Conservation (phyloP, 2,329 filamentous ascomycete genomes). For the Escovopsis weberi region DNA sequence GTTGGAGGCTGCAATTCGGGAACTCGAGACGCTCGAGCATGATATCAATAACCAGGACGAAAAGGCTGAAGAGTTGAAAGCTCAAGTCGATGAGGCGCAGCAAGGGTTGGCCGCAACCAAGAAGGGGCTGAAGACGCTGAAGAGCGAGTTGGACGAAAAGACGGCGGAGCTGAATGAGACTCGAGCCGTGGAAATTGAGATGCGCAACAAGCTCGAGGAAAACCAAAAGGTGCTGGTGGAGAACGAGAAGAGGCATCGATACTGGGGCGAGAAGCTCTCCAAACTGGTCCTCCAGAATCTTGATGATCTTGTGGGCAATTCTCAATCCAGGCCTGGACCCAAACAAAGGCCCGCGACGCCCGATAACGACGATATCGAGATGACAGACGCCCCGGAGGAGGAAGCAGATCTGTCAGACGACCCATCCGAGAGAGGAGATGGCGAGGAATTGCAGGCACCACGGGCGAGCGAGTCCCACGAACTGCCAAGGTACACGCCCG, state of each 20-base stretch:
- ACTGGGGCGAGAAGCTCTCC: conserved; percentile 81
- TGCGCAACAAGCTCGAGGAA: conserved; percentile 95
- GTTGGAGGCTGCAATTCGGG: conserved; percentile 52
- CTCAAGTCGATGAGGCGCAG: conserved; percentile 68
- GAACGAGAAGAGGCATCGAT: conserved; percentile 67
- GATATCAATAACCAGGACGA: conserved; percentile 66
- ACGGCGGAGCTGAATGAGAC: conserved; percentile 76
- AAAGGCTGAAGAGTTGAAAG: conserved; percentile 57
- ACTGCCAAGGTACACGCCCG: conserved; percentile 63
- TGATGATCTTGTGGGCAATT: conserved; percentile 43
- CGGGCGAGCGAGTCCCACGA: conserved; percentile 30
- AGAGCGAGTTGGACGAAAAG: conserved; percentile 77
- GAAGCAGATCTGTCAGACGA: conserved; percentile 12
- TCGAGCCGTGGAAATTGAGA: conserved; percentile 84
- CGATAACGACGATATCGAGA: conserved; percentile 20
- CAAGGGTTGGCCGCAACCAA: conserved; percentile 65
- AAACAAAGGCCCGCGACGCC: conserved; percentile 12
- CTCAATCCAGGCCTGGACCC: conserved; percentile 12
- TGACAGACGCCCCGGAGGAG: conserved; percentile 14
- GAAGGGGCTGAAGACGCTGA: conserved; percentile 63
- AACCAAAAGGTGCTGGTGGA: conserved; percentile 79
- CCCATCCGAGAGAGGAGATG: conserved; percentile 7
- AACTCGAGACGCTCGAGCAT: conserved; percentile 63
- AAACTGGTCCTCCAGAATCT: conserved; percentile 78
- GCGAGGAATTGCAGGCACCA: conserved; percentile 13